These are phyloP conservation scores for Russula ochroleuca DNA, from an alignment of 768 basidiomycete species.

Conservation along the genomic window DNA sequence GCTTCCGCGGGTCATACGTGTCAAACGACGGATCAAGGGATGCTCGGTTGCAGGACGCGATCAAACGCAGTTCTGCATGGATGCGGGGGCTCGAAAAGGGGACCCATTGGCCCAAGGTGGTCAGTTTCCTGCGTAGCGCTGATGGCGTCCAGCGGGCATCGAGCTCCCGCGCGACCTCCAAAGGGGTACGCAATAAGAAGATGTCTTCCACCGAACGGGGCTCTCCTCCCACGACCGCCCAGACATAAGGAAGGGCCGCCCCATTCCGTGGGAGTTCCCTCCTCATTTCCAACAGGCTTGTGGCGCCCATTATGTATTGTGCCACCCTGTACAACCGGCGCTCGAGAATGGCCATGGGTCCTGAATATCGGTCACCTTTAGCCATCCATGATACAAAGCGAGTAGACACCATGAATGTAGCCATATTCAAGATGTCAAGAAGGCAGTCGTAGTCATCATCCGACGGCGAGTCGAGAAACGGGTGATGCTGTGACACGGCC, in stretches of 20 bases:
- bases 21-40: conserved; percentile 21
- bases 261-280: conserved; percentile 1
- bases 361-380: conserved; percentile 5
- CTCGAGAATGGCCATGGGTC: conserved; percentile 15
- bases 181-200: conserved; percentile 17
- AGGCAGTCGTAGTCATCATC: conserved; percentile 14
- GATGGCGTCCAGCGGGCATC: conserved; percentile 23
- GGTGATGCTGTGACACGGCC: conserved; percentile 1
- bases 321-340: conserved; percentile 17
- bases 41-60: conserved; percentile 17
- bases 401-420: conserved; percentile 20
- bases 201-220: conserved; percentile 16
- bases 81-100: conserved; percentile 20
- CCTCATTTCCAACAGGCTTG: conserved; percentile 19
- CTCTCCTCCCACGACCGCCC: conserved; percentile 19
- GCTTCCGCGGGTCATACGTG: conserved; percentile 23
- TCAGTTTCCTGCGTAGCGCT: conserved; percentile 10
- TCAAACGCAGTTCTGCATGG: conserved; percentile 22
- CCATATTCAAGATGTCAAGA: conserved; percentile 17
- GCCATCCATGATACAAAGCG: conserved; percentile 20
- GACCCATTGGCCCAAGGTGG: conserved; percentile 12
- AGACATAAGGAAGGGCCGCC: conserved; percentile 10
- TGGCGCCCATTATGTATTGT: conserved; percentile 23
- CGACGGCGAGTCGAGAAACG: conserved; percentile 4
- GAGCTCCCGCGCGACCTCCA: conserved; percentile 21